Percentiles rank a stretch among this genome's conserved stretches.
Evolutionary conservation across 371 early-diverging fungal species (phyloP).

Genomic region (Apophysomyces ossiformis): DNA sequence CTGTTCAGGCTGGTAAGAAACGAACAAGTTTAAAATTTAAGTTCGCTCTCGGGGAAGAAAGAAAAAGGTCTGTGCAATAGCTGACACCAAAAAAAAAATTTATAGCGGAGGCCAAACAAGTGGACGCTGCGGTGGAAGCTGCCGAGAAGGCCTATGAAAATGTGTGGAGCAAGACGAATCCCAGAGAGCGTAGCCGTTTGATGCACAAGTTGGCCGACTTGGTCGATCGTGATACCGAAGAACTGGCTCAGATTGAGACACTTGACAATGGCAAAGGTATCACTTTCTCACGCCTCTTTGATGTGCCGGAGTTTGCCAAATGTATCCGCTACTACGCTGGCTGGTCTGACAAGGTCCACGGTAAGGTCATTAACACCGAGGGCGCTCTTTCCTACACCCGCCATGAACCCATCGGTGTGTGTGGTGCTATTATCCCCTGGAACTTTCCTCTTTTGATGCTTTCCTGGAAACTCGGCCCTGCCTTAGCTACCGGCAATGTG

Average conservation of each 20-base stretch:
- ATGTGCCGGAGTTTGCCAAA: conserved; percentile 56
- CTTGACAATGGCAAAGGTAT: conserved; percentile 58
- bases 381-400: conserved; percentile 67
- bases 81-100: background rate
- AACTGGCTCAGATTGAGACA: conserved; percentile 46
- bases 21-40: no score
- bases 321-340: conserved; percentile 81
- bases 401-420: conserved; percentile 83
- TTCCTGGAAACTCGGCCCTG: conserved; percentile 88
- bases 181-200: conserved; percentile 40
- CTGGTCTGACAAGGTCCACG: conserved; percentile 79
- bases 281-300: conserved; percentile 49
- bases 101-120: conserved; percentile 50
- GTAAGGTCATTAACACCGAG: conserved; percentile 52
- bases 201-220: conserved; percentile 56
- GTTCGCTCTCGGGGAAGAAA: no score
- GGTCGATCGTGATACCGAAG: conserved; percentile 47
- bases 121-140: conserved; percentile 54
- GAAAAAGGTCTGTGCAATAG: background rate
- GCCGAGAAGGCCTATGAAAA: conserved; percentile 51
- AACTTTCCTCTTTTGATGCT: conserved; percentile 85
- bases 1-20: conserved; percentile 49
- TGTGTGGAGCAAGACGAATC: conserved; percentile 42
- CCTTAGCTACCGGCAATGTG: conserved; percentile 87
- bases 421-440: conserved; percentile 81